Base-by-base conservation (phyloP, 2,329 filamentous ascomycete species). In the Chlorencoelia australis region DNA sequence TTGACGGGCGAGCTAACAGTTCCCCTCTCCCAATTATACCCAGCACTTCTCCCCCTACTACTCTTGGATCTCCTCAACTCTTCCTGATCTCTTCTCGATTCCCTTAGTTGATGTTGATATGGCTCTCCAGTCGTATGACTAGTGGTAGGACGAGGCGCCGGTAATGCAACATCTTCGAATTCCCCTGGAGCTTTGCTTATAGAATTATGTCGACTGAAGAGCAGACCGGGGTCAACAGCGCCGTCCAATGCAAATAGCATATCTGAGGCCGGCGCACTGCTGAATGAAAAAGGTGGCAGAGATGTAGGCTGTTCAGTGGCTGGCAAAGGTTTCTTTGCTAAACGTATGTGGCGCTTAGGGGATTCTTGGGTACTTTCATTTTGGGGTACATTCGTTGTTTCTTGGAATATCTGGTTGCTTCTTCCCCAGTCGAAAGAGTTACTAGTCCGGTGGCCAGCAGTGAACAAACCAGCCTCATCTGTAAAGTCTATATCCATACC, bases 401-500 rank as follows among this genome's bases (percentile, higher is more conserved):
- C 65, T 44, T 69, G 72, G 47, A 73, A 74, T 38, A 75, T 63
- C 35, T 72, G 69, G 39, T 67, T 66, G 14, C 66, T 61, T 43
- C 64, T 66, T 31, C 65, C 65, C 74, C 74, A 78, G 53, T 77
- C 73, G 35, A 72, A 63, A 0, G 72, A 69, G 27, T 61, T 67
- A 42, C 67, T 65, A 18, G 65, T 58, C 27, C 66, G 65, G 26
- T 74, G 61, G 16, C 49, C 61, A 2, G 43, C 35, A 20, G 45
- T 47, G 20, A 54, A 55, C 36, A 55, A 49, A 6, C 37, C 42
- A 27, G 42, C 35, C 19, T 48, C 60, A 14, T 65, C 57, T 13
- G 61, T 55, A 30, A 77, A 78, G 48, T 78, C 73, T 35, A 79
- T 57, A 39, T 77, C 73, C 69, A 79, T 75, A 16, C 60, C 65